Base-by-base conservation (phyloP, 2,329 filamentous ascomycete species). In the Fusarium sp. region DNA sequence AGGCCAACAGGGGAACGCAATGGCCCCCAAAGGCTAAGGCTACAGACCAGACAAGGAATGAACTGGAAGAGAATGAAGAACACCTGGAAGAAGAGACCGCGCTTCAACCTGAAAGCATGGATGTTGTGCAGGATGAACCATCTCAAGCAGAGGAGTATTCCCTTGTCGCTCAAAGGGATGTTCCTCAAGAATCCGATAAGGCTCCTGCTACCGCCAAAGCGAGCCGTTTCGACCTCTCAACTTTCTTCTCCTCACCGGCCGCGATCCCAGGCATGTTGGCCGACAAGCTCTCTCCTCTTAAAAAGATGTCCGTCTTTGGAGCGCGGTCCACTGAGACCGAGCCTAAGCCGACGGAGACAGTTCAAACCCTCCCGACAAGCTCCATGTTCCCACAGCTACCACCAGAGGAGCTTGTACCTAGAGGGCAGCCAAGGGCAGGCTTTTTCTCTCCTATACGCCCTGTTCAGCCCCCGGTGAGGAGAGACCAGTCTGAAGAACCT, bases 181-280 rank as follows among this genome's bases (percentile, higher is more conserved):
- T 51, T 20, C 36, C 31, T 13, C 71, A 65, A 74, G 60, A 63
- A 39, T 42, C 54, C 17, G 59, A 68, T 38, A 74, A 73, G 12
- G 63, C 70, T 7, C 70, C 77, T 4, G 66, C 75, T 42, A 77
- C 78, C 7, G 74, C 73, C 15, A 81, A 81, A 57, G 70, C 79
- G 12, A 82, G 77, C 42, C 81, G 81, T 28, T 85, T 87, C 59
- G 85, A 90, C 59, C 81, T 90, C 5, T 84, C 87, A 11, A 83
- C 84, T 13, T 90, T 90, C 78, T 90, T 90, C 77, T 90, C 89
- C 0, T 90, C 89, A 6, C 88, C 89, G 2, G 84, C 85, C 9
- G 77, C 80, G 3, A 79, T 85, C 44, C 82, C 82, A 26, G 80
- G 78, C 33, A 79, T 81, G 72, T 52, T 83, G 41, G 80, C 77